These are phyloP conservation scores for Colletotrichum destructivum DNA, from an alignment of 2,329 filamentous ascomycete species.

Conservation along the genomic window DNA sequence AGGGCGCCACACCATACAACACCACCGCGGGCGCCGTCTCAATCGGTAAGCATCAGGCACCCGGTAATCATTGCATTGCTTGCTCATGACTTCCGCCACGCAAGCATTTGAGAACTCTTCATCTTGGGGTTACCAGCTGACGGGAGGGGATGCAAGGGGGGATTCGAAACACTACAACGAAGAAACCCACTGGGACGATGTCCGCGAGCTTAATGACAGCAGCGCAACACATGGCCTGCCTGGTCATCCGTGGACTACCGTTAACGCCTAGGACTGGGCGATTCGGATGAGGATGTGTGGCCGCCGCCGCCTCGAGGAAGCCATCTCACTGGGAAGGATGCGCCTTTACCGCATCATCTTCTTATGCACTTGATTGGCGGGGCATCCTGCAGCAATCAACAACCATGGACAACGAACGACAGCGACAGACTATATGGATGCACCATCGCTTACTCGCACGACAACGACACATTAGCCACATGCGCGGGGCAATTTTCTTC, in stretches of 20 bases:
- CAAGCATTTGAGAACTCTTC: background rate
- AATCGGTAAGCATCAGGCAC: background rate
- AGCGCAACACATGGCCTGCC: constrained; percentile 5
- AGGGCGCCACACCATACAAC: background rate
- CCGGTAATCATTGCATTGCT: background rate
- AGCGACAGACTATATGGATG: constrained; percentile 22
- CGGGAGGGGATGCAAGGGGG: background rate
- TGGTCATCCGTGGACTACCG: background rate
- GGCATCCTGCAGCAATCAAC: constrained; percentile 34
- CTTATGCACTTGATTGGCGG: constrained; percentile 33
- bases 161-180: background rate
- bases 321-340: constrained; percentile 31
- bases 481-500: background rate
- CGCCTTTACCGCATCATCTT: constrained; percentile 31
- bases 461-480: background rate
- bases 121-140: background rate
- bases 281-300: constrained; percentile 24
- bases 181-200: background rate
- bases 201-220: background rate
- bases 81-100: background rate
- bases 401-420: constrained; percentile 31
- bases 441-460: constrained; percentile 27
- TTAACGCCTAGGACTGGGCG: constrained; percentile 11
- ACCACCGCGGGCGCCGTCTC: constrained; percentile 6
- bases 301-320: constrained; percentile 23